phyloP scores from a whole-genome alignment of 345 rosid genomes.

The Eucalyptus brandiana region DNA sequence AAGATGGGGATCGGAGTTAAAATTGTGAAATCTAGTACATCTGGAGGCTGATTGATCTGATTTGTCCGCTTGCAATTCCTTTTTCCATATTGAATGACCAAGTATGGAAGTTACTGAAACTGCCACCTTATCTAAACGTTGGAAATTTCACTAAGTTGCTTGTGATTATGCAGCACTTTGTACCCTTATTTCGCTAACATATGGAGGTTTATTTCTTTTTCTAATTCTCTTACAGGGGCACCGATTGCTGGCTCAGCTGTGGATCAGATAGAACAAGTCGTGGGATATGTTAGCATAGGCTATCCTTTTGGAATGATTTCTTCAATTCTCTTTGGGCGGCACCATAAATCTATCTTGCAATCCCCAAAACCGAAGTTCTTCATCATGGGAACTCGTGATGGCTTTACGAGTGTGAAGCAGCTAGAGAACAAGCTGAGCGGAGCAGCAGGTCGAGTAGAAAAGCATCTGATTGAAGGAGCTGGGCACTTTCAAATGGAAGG shows the following conservation, averaged over 20 bases:
- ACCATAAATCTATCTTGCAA: constrained; percentile 66
- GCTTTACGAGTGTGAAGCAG: constrained; percentile 85
- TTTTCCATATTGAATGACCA: background rate
- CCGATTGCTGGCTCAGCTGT: constrained; percentile 94
- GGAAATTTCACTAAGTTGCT: background rate
- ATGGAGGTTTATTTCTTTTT: background rate
- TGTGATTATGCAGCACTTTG: background rate
- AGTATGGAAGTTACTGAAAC: background rate
- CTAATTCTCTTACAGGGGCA: constrained; percentile 44
- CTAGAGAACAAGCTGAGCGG: constrained; percentile 66
- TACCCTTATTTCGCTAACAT: background rate
- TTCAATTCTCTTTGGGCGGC: constrained; percentile 74
- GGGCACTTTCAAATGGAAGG: constrained; percentile 98
- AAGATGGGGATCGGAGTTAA: background rate
- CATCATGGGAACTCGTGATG: constrained; percentile 90
- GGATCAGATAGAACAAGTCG: constrained; percentile 58
- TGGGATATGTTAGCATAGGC: constrained; percentile 79
- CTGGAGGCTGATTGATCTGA: background rate
- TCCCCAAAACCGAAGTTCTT: constrained; percentile 84
- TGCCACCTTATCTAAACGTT: background rate
- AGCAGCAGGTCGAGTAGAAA: constrained; percentile 55
- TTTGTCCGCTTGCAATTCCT: background rate
- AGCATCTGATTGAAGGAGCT: constrained; percentile 73
- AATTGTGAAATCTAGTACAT: background rate
- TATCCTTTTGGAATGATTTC: constrained; percentile 86